Conservation (phyloP, 169 alveolate species). For the Theileria sp. region DNA sequence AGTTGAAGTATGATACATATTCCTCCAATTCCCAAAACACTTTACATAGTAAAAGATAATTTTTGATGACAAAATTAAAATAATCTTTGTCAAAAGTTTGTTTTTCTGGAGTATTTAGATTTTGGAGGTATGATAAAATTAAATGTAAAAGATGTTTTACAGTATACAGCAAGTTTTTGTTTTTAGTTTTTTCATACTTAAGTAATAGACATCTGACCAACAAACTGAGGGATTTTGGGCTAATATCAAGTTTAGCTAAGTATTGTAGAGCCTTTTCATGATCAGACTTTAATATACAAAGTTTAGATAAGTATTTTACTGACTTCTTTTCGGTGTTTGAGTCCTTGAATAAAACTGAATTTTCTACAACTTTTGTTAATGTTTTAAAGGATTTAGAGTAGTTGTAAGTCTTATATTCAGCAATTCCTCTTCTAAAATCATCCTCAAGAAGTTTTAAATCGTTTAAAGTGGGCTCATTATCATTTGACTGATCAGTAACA, state of each 20-base stretch:
- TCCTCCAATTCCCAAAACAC: neutral
- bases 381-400: neutral
- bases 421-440: neutral
- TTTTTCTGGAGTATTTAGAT: neutral
- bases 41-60: neutral
- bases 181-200: conserved; percentile 1
- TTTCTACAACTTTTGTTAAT: conserved; percentile 6
- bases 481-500: neutral
- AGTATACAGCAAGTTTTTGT: neutral
- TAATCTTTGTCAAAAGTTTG: neutral
- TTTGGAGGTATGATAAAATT: neutral
- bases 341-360: neutral
- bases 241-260: neutral
- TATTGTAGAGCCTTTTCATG: neutral
- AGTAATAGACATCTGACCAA: neutral
- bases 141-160: conserved; percentile 1
- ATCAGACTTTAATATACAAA: conserved; percentile 1
- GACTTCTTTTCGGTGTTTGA: neutral
- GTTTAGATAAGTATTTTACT: neutral
- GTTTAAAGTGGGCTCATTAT: neutral
- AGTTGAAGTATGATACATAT: conserved; percentile 3
- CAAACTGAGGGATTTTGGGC: conserved; percentile 18
- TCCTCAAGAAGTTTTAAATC: neutral
- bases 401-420: conserved; percentile 17
- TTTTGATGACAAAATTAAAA: neutral